phyloP scores from a whole-genome alignment of 139 green algal genomes.

The Limnomonas spitsbergensis region DNA sequence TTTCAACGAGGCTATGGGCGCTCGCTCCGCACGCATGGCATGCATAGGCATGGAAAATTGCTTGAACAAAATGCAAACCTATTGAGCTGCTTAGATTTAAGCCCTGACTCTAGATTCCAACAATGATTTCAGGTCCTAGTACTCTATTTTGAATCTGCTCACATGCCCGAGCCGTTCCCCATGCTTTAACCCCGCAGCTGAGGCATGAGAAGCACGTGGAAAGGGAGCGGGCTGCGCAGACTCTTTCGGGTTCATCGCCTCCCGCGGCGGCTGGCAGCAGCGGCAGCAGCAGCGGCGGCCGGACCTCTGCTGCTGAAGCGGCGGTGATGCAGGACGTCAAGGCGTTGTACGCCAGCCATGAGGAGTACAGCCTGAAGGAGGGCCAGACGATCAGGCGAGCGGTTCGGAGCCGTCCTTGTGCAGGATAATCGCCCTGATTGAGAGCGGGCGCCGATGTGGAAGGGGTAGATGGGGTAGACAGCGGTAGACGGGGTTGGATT shows the following conservation, averaged over 20 bases:
- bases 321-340: slow-evolving; percentile 32
- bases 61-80: background rate
- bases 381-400: slow-evolving; percentile 69
- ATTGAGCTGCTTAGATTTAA: background rate
- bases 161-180: too few species aligned
- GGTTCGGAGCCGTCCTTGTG: background rate
- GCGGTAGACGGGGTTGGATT: too few species aligned
- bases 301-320: background rate
- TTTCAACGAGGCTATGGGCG: slow-evolving; percentile 73
- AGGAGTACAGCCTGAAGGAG: slow-evolving; percentile 68
- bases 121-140: background rate
- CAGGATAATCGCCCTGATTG: background rate
- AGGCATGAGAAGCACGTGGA: slow-evolving; percentile 56
- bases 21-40: slow-evolving; percentile 25
- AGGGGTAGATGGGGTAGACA: too few species aligned
- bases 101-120: background rate
- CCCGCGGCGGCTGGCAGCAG: background rate
- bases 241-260: slow-evolving; percentile 13
- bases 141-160: too few species aligned
- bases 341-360: slow-evolving; percentile 44
- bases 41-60: background rate
- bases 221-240: slow-evolving; percentile 23
- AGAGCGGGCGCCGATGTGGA: too few species aligned
- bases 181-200: slow-evolving; percentile 20
- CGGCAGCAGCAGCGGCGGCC: background rate